Evolutionary conservation across 768 basidiomycete species (phyloP).

Genomic region (Agaricus subrufescens): DNA sequence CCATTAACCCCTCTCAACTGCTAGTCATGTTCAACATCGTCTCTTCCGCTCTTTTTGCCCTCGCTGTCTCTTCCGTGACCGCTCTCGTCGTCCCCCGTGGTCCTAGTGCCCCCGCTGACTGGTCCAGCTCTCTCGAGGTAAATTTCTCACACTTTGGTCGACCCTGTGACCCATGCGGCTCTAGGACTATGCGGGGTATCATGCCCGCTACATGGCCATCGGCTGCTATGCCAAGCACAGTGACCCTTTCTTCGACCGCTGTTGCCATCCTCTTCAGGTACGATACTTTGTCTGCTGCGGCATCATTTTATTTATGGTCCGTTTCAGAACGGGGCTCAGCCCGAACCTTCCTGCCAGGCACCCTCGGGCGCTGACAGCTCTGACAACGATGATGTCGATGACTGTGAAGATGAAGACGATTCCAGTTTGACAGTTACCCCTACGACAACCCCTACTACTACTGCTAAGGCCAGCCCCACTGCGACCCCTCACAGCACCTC

Average conservation of each 20-base stretch:
- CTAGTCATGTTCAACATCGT: conserved; percentile 33
- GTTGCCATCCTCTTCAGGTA: conserved; percentile 71
- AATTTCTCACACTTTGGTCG: neutral
- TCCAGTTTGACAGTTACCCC: conserved; percentile 17
- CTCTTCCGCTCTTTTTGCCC: conserved; percentile 38
- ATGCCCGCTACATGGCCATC: conserved; percentile 57
- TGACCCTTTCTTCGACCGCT: conserved; percentile 58
- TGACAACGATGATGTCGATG: conserved; percentile 27
- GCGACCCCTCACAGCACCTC: conserved; percentile 15
- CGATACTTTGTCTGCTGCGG: conserved; percentile 14
- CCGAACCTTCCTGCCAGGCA: conserved; percentile 44
- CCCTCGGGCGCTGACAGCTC: conserved; percentile 17
- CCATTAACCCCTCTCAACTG: conserved; percentile 8
- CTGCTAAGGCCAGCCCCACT: conserved; percentile 13
- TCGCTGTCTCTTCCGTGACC: conserved; percentile 35
- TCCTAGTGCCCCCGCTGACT: conserved; percentile 34
- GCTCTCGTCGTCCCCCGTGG: conserved; percentile 35
- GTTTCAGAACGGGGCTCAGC: conserved; percentile 31
- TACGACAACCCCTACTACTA: conserved; percentile 9
- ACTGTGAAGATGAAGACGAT: conserved; percentile 24
- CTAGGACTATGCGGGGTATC: conserved; percentile 52
- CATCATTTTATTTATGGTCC: conserved; percentile 2
- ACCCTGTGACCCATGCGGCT: conserved; percentile 2
- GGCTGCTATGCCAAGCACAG: conserved; percentile 43
- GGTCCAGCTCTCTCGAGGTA: conserved; percentile 44